These are phyloP conservation scores for Blastobotrys peoriensis DNA, from an alignment of 805 yeast genomes.

Conservation along the genomic window DNA sequence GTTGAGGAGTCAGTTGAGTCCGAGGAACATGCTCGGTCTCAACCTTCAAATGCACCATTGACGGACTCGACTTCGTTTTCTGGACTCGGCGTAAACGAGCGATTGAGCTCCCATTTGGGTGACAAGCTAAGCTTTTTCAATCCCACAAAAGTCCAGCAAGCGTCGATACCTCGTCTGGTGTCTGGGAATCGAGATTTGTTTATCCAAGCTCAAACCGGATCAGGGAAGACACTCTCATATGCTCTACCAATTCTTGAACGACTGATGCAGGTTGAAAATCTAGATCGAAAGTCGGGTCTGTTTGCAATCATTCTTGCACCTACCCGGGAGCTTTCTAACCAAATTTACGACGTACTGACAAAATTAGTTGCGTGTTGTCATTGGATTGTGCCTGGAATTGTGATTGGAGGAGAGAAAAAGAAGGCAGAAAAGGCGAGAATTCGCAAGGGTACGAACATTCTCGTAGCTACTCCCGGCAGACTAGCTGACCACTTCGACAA, in stretches of 20 bases:
- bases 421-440: constrained; percentile 94
- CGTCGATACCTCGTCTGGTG: constrained; percentile 62
- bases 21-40: constrained; percentile 30
- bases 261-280: constrained; percentile 48
- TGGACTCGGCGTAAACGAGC: constrained; percentile 61
- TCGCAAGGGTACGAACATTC: constrained; percentile 89
- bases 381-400: constrained; percentile 89
- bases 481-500: constrained; percentile 90
- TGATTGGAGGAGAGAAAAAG: constrained; percentile 97
- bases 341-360: constrained; percentile 77
- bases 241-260: constrained; percentile 74
- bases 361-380: constrained; percentile 64
- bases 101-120: constrained; percentile 48
- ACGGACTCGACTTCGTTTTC: constrained; percentile 61
- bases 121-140: constrained; percentile 41
- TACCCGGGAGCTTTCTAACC: constrained; percentile 90
- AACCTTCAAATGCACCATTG: constrained; percentile 85
- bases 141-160: constrained; percentile 85
- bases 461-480: constrained; percentile 98
- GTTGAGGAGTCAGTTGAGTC: constrained; percentile 37
- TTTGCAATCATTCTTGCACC: constrained; percentile 89
- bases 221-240: constrained; percentile 92
- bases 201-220: constrained; percentile 96
- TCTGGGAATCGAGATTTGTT: constrained; percentile 57
- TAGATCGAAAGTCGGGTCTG: constrained; percentile 65